phyloP scores from a whole-genome alignment of 345 rosid genomes.

The Acer negundo region DNA sequence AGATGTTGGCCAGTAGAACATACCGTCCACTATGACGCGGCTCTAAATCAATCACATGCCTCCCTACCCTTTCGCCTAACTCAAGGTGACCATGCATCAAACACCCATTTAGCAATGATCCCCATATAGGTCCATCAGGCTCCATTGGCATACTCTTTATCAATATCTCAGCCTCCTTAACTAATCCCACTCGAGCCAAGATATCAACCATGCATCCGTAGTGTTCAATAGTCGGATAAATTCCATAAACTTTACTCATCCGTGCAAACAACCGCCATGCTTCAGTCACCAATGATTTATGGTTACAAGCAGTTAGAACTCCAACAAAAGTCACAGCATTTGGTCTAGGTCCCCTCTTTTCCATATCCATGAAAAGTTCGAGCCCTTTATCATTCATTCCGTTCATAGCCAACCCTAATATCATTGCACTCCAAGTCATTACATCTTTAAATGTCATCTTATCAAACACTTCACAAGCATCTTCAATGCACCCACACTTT shows the following conservation, averaged over 20 bases:
- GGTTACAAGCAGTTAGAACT: slow-evolving; percentile 39
- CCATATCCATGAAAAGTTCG: slow-evolving; percentile 29
- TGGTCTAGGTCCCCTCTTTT: slow-evolving; percentile 32
- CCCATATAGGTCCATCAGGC: slow-evolving; percentile 36
- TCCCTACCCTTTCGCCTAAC: slow-evolving; percentile 25
- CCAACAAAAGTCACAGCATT: slow-evolving; percentile 37
- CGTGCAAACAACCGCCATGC: slow-evolving; percentile 37
- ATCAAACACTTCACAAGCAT: slow-evolving; percentile 29
- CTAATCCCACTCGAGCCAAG: slow-evolving; percentile 36
- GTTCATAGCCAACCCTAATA: slow-evolving; percentile 33
- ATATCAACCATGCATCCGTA: slow-evolving; percentile 45
- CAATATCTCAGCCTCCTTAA: slow-evolving; percentile 29
- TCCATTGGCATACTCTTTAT: slow-evolving; percentile 35
- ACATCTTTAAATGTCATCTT: slow-evolving; percentile 36
- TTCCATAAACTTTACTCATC: slow-evolving; percentile 34
- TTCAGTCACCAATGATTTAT: slow-evolving; percentile 25
- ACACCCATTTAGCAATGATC: slow-evolving; percentile 36
- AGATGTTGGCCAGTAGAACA: slow-evolving; percentile 32
- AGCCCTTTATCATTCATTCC: slow-evolving; percentile 33
- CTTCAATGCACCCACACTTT: slow-evolving; percentile 28
- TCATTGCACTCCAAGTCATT: slow-evolving; percentile 39
- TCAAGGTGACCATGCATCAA: slow-evolving; percentile 26
- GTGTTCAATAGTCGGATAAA: slow-evolving; percentile 35
- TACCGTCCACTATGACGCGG: slow-evolving; percentile 36
- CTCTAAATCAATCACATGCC: slow-evolving; percentile 30